Evolutionary conservation across 192 early-diverging fungal species (phyloP), one percentile per base, ranked within the genome.

Genomic region (Umbelopsis ramanniana): DNA sequence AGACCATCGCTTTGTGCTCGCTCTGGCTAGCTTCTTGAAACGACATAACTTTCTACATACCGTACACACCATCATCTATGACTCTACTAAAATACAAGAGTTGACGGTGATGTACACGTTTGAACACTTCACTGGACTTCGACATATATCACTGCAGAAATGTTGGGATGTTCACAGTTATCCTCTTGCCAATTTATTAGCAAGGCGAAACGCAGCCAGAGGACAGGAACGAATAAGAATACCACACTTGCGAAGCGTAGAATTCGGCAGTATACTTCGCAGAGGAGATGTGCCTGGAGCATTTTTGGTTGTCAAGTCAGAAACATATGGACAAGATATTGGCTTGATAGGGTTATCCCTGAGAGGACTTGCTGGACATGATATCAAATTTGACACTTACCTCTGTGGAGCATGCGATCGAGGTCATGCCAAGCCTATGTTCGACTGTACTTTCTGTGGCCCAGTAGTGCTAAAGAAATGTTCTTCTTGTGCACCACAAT

Each of bases 381-480:
- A 72, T 24, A 45, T 72, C n/a, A 38, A 46, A n/a, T 72, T 72
- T 40, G 71, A 72, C 40, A 60, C 54, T 21, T 72, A 72, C 71
- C 40, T 72, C 3, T 72, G 71, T 46, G 54, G 45, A 17, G 38
- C 52, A 8, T 72, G 71, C 43, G 71, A 72, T 43, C 40, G 33
- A 26, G 71, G 71, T 26, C 33, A 53, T n/a, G 52, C 52, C 43
- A 38, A 72, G 26, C 71, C 71, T 0, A 57, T 24, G n/a, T 72
- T 72, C 45, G 54, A 72, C 26, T 72, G 71, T 26, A 40, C 55
- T 7, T 72, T 72, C 54, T 72, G 71, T 45, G 71, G 71, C 14
- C 53, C 52, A 24, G 71, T 72, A 6, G 8, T 33, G 6, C 7
- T 45, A 0, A 46, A 60, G 21, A 72, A 72, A 40, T 72, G 71